A percentile compares a stretch with the other conserved stretches of the same genome.
These are phyloP conservation scores for Meyerozyma carpophila DNA, from an alignment of 1,139 yeast genomes.

Conservation along the genomic window DNA sequence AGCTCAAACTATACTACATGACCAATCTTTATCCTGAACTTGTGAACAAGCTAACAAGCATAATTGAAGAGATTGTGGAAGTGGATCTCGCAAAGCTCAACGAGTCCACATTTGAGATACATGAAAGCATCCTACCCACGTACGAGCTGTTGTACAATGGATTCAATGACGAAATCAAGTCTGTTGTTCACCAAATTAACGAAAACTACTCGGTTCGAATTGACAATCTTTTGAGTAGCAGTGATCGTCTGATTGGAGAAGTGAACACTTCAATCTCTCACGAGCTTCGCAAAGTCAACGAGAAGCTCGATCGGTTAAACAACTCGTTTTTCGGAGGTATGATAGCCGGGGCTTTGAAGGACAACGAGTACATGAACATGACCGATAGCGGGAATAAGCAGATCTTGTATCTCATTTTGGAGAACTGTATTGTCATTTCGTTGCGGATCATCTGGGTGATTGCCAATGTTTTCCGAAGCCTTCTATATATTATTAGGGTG, in stretches of 20 bases:
- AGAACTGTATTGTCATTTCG: slow-evolving; percentile 17
- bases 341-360: slow-evolving; percentile 17
- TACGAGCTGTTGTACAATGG: slow-evolving; percentile 8
- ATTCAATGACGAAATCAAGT: slow-evolving; percentile 8
- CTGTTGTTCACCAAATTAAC: slow-evolving; percentile 7
- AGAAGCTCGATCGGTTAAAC: slow-evolving; percentile 56
- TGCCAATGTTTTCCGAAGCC: slow-evolving; percentile 36
- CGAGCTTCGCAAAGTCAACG: slow-evolving; percentile 66
- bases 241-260: slow-evolving; percentile 77
- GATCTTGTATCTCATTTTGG: slow-evolving; percentile 1
- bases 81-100: not conserved
- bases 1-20: not conserved
- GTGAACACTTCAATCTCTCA: slow-evolving; percentile 76
- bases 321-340: slow-evolving; percentile 23
- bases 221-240: slow-evolving; percentile 61
- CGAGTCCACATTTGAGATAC: slow-evolving; percentile 1
- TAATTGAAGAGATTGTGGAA: not conserved
- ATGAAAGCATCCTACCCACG: slow-evolving; percentile 8
- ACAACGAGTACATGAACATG: slow-evolving; percentile 10
- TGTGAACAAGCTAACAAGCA: not conserved
- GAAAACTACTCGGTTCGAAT: slow-evolving; percentile 46
- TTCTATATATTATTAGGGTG: not conserved
- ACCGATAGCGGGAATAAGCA: not conserved
- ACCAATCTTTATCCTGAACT: not conserved
- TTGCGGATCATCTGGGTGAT: slow-evolving; percentile 70